A percentile compares a stretch with the other conserved stretches of the same genome.
These are phyloP conservation scores for Colletotrichum godetiae DNA, from an alignment of 2,329 filamentous ascomycete genomes.

Conservation along the genomic window DNA sequence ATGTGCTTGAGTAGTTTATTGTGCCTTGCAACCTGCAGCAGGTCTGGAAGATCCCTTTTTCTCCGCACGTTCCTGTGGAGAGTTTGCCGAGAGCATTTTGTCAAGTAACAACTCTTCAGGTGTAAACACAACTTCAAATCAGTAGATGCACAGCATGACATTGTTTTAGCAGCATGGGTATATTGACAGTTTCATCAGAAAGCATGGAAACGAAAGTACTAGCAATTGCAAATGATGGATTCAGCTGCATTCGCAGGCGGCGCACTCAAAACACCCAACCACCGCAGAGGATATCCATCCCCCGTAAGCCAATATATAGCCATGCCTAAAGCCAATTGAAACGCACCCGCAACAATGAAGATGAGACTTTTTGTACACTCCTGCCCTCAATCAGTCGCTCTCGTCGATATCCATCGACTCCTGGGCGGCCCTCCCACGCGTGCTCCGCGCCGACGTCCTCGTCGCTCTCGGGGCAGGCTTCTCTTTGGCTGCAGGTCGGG, in stretches of 20 bases:
- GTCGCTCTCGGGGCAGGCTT: slow-evolving; percentile 28
- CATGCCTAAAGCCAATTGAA: slow-evolving; percentile 3
- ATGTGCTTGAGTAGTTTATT: too few species aligned
- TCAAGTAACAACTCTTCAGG: too few species aligned
- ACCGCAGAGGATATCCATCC: neutral
- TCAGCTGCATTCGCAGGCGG: neutral
- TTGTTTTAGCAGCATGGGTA: neutral
- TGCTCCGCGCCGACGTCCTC: slow-evolving; percentile 22
- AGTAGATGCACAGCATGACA: neutral
- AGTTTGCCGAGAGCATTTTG: too few species aligned
- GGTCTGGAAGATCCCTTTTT: too few species aligned
- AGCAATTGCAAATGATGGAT: neutral
- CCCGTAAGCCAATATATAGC: slow-evolving; percentile 24
- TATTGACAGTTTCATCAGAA: neutral
- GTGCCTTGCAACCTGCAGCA: too few species aligned
- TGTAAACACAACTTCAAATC: too few species aligned
- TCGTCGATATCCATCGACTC: slow-evolving; percentile 49
- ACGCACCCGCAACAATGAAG: neutral
- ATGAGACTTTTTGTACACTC: slow-evolving; percentile 2
- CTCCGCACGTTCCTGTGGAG: too few species aligned
- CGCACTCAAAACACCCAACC: slow-evolving; percentile 12
- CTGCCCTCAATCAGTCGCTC: slow-evolving; percentile 36
- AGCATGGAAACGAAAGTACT: neutral
- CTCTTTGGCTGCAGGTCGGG: slow-evolving; percentile 35
- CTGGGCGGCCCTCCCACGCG: slow-evolving; percentile 42